These are phyloP conservation scores for Ustilago nuda DNA, from an alignment of 1,284 basidiomycete genomes.

Conservation along the genomic window DNA sequence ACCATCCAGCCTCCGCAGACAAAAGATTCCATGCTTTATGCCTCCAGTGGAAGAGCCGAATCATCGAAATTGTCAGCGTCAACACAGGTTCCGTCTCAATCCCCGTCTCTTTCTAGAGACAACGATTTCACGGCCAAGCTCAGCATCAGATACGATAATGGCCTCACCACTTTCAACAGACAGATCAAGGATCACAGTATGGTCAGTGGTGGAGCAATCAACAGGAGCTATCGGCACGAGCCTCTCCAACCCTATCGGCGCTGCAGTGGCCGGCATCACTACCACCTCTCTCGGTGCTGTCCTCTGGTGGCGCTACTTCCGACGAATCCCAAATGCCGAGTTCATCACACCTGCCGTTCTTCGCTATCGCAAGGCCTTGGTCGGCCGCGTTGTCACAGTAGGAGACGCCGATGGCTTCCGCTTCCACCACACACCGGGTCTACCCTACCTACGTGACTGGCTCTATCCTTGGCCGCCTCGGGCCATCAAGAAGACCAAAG, in stretches of 20 bases:
- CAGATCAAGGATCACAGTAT: conserved; percentile 20
- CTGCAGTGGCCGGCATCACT: conserved; percentile 29
- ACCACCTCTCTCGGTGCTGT: conserved; percentile 29
- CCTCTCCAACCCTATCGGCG: conserved; percentile 37
- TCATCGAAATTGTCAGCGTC: neutral
- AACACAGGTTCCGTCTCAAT: neutral
- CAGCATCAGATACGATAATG: neutral
- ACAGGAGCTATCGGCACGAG: conserved; percentile 25
- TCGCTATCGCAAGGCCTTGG: conserved; percentile 57
- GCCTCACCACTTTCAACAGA: neutral
- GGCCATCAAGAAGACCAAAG: conserved; percentile 17
- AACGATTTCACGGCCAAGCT: neutral
- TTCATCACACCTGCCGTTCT: conserved; percentile 63
- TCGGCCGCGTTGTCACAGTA: conserved; percentile 61
- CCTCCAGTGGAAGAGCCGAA: neutral
- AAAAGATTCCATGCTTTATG: neutral
- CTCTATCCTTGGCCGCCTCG: conserved; percentile 47
- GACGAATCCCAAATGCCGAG: conserved; percentile 61
- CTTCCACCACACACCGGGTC: conserved; percentile 66
- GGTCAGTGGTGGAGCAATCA: conserved; percentile 42
- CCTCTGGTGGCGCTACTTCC: conserved; percentile 65
- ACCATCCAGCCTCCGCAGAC: neutral
- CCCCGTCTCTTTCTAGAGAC: neutral
- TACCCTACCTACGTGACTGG: conserved; percentile 45
- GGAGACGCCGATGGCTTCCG: conserved; percentile 69